Evolutionary conservation across 2,329 filamentous ascomycete species (phyloP), one percentile per base, ranked within the genome.

Genomic region (Fusarium mundagurra): DNA sequence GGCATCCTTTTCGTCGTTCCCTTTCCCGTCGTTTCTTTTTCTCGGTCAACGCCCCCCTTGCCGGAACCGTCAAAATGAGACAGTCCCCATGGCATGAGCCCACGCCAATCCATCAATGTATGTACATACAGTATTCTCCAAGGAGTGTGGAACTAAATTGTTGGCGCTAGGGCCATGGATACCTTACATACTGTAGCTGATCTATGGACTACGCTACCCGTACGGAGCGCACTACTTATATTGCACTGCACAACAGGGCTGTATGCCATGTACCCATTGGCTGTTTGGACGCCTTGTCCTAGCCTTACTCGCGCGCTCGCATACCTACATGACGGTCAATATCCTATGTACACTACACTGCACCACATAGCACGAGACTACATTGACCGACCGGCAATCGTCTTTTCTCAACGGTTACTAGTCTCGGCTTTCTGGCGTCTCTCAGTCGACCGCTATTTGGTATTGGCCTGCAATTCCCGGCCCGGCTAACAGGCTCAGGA

Each of bases 381-480:
- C 58, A 60, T 60, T 64, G 55, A 68, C 61, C 62, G 55, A 68
- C 61, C 62, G 73, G 65, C 64, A 68, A 63, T 66, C 64, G 65
- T 45, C 63, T 66, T 54, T 62, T 33, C 61, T 71, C 68, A 68
- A 68, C 61, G 69, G 70, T 73, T 76, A 64, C 67, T 73, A 64
- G 72, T 67, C 53, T 62, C 67, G 67, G 69, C 38, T 59, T 60
- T 44, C 65, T 76, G 75, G 67, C 62, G 67, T 76, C 64, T 75
- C 47, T 64, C 27, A 74, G 73, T 76, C 75, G 75, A 77, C 75
- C 75, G 75, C 75, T 77, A 72, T 65, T 77, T 73, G 34, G 47
- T 47, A 64, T 50, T 53, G 64, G 59, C 53, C 59, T 77, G 64
- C 62, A 71, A 69, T 59, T 67, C 67, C 75, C 75, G 73, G 75